Evolutionary conservation across 352 stramenopile genomes (phyloP), one percentile per base, ranked within the genome.

Genomic region (Phytophthora quininea): DNA sequence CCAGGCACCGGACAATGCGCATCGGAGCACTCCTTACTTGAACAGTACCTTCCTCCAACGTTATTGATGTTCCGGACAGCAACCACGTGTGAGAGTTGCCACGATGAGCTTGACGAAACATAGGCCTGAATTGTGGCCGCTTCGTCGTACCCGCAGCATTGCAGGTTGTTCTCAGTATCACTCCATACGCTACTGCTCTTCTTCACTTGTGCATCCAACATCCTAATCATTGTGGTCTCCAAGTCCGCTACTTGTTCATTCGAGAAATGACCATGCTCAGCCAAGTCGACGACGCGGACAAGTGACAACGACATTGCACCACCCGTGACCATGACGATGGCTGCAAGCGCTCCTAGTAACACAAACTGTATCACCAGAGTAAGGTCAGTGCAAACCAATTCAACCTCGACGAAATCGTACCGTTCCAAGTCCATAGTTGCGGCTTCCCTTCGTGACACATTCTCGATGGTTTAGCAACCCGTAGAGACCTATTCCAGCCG

Each of bases 381-480:
- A n/a, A n/a, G n/a, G n/a, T n/a, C n/a, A n/a, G n/a, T n/a, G n/a
- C n/a, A n/a, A n/a, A n/a, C n/a, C n/a, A n/a, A n/a, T n/a, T n/a
- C n/a, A n/a, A n/a, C n/a, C n/a, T n/a, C n/a, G 56, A 29, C 38
- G 19, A 24, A 0, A 9, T 59, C 80, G 29, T 61, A 90, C 82
- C 61, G 76, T 58, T 57, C 77, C 81, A 15, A 92, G 78, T 0
- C 73, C 62, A 46, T 90, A 89, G 58, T 90, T 92, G 6, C 84
- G 76, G 31, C 52, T 63, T 1, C 80, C 84, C 4, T 85, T 54
- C 0, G 79, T 90, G 55, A 88, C 77, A 48, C 81, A n/a, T n/a
- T n/a, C n/a, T n/a, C 80, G 74, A 32, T 92, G 84, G 4, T 74
- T 71, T n/a, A 90, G 72, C 0, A 90, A 57, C 0, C 84, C 84